phyloP scores from a whole-genome alignment of 495 filamentous ascomycete genomes.

The Arthonia radiata region DNA sequence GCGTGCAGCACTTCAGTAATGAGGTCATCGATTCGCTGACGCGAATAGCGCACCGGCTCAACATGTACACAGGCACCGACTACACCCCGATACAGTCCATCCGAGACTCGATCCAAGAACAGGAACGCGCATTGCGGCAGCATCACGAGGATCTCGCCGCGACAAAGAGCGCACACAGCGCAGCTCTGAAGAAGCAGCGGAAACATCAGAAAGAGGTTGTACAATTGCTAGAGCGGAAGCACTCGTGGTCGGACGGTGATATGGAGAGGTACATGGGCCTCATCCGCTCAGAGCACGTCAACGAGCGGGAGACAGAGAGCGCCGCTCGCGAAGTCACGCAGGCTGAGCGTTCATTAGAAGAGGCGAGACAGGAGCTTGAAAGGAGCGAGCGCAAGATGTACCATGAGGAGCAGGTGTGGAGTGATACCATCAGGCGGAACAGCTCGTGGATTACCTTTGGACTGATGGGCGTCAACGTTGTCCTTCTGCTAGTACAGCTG shows the following conservation, averaged over 20 bases:
- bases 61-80: conserved; percentile 57
- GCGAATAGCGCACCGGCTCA: conserved; percentile 80
- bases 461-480: conserved; percentile 83
- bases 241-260: conserved; percentile 67
- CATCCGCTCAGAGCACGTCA: conserved; percentile 76
- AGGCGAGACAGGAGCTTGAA: conserved; percentile 45
- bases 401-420: conserved; percentile 99
- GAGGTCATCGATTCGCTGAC: too few relatives aligned
- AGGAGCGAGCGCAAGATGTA: conserved; percentile 67
- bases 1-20: too few relatives aligned
- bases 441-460: conserved; percentile 97
- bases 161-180: conserved; percentile 51
- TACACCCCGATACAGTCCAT: conserved; percentile 81
- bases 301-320: conserved; percentile 65
- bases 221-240: conserved; percentile 73
- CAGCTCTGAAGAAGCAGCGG: conserved; percentile 52
- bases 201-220: conserved; percentile 90
- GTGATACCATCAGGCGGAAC: conserved; percentile 86
- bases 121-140: conserved; percentile 9
- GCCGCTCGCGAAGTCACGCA: conserved; percentile 44
- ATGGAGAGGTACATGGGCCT: conserved; percentile 85
- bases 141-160: conserved; percentile 20
- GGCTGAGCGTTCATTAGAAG: conserved; percentile 54
- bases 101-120: conserved; percentile 44
- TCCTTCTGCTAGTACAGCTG: conserved; percentile 72